Percentiles rank a stretch among this genome's conserved stretches.
These are phyloP conservation scores for Paraconiothyrium sp. DNA, from an alignment of 2,329 filamentous ascomycete genomes.

Conservation along the genomic window DNA sequence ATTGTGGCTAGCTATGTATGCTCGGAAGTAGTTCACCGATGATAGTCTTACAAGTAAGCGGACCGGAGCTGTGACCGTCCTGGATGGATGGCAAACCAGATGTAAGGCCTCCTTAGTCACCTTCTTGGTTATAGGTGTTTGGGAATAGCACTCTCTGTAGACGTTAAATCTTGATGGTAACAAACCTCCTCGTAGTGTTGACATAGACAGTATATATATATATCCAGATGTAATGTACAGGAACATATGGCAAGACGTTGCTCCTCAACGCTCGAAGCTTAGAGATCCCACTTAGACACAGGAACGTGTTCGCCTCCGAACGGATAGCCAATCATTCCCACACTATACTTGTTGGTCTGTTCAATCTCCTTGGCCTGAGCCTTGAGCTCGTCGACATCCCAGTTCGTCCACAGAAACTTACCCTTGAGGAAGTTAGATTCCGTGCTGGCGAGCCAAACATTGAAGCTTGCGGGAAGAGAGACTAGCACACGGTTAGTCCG, in stretches of 20 bases:
- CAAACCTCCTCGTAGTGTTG: too few relatives aligned
- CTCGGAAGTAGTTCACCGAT: background rate
- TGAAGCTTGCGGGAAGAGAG: slow-evolving; percentile 34
- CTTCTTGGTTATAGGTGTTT: too few relatives aligned
- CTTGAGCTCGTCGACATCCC: slow-evolving; percentile 45
- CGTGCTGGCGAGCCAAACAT: slow-evolving; percentile 44
- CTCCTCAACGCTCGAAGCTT: background rate
- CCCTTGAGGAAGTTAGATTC: slow-evolving; percentile 30
- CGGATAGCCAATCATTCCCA: slow-evolving; percentile 27
- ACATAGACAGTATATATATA: too few relatives aligned
- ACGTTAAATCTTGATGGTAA: too few relatives aligned
- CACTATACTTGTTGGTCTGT: slow-evolving; percentile 31
- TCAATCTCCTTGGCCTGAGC: slow-evolving; percentile 36
- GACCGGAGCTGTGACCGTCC: background rate
- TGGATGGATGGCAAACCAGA: too few relatives aligned
- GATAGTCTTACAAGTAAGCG: background rate
- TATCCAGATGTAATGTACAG: background rate
- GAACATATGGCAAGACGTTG: background rate
- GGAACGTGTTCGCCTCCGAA: slow-evolving; percentile 9
- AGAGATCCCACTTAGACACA: background rate
- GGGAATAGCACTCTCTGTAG: too few relatives aligned
- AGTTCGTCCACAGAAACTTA: slow-evolving; percentile 34
- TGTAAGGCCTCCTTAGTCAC: too few relatives aligned
- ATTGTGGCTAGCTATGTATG: background rate
- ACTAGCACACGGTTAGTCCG: slow-evolving; percentile 13